A percentile compares a stretch with the other conserved stretches of the same genome.
Evolutionary conservation across 768 basidiomycete genomes (phyloP).

Genomic region (Boletus huronensis): DNA sequence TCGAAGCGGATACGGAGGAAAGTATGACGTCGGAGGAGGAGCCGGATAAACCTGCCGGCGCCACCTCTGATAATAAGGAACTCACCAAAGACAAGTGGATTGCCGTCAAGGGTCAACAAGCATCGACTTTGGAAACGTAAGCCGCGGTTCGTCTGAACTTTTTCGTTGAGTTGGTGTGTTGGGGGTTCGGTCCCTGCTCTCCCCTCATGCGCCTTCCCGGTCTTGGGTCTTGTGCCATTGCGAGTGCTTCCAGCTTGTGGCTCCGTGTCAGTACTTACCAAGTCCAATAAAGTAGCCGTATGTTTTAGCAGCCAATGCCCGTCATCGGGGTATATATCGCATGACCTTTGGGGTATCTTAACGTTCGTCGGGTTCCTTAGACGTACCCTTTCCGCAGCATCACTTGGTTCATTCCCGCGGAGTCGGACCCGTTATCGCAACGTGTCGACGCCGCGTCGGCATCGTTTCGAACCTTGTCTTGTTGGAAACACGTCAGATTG

Average conservation of each 20-base stretch:
- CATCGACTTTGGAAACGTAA: slow-evolving; percentile 13
- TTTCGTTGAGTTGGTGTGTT: slow-evolving; percentile 4
- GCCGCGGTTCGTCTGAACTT: slow-evolving; percentile 7
- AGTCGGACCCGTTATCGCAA: not conserved
- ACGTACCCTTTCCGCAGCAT: not conserved
- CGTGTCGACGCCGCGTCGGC: too few relatives aligned
- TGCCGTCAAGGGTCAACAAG: slow-evolving; percentile 55
- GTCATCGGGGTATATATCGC: slow-evolving; percentile 10
- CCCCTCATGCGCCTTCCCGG: not conserved
- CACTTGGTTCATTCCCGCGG: not conserved
- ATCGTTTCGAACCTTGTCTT: not conserved
- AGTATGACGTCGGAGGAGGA: slow-evolving; percentile 74
- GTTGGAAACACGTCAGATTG: not conserved
- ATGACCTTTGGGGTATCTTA: not conserved
- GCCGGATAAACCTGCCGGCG: slow-evolving; percentile 38
- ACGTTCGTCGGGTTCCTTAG: slow-evolving; percentile 2
- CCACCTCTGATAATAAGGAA: slow-evolving; percentile 22
- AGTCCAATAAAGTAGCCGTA: slow-evolving; percentile 23
- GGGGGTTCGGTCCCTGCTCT: not conserved
- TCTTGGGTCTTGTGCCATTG: slow-evolving; percentile 20
- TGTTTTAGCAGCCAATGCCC: slow-evolving; percentile 11
- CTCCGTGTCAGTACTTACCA: slow-evolving; percentile 19
- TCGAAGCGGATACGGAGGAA: slow-evolving; percentile 74
- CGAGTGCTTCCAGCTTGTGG: slow-evolving; percentile 17
- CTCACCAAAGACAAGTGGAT: slow-evolving; percentile 70